These are phyloP conservation scores for Ceratobasidium theobromae DNA, from an alignment of 1,284 basidiomycete species.

Conservation along the genomic window DNA sequence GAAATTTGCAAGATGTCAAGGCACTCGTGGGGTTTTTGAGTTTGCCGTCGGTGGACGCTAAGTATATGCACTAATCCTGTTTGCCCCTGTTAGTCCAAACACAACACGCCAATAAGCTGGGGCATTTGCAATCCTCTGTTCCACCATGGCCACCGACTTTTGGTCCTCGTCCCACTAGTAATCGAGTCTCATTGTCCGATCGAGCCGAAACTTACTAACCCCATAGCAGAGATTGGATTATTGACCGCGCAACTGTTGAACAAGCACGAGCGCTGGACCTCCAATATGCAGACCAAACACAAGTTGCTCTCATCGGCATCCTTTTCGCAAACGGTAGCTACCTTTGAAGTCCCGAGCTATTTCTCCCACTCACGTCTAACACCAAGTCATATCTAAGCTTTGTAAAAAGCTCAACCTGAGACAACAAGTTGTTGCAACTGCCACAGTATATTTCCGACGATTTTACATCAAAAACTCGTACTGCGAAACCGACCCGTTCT, in stretches of 20 bases:
- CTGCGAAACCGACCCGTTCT: constrained; percentile 90
- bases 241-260: constrained; percentile 73
- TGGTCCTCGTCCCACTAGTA: constrained; percentile 50
- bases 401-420: constrained; percentile 82
- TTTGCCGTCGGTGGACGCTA: not conserved
- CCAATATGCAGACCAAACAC: constrained; percentile 71
- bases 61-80: not conserved
- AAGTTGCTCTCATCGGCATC: constrained; percentile 77
- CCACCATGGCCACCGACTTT: constrained; percentile 48
- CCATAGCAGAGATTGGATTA: constrained; percentile 80
- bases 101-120: not conserved
- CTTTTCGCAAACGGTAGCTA: constrained; percentile 81
- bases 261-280: constrained; percentile 75
- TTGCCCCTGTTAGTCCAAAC: not conserved
- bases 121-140: not conserved
- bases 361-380: not conserved
- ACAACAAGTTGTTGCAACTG: constrained; percentile 90
- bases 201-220: not conserved
- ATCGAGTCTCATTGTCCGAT: constrained; percentile 7
- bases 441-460: constrained; percentile 88
- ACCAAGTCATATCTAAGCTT: constrained; percentile 78
- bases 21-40: no score
- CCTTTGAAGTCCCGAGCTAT: not conserved
- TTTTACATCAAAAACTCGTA: constrained; percentile 95
- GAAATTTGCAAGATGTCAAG: no score